Percentiles rank a stretch among this genome's conserved stretches.
phyloP scores from a whole-genome alignment of 805 yeast species.

The Babjeviella inositovora region DNA sequence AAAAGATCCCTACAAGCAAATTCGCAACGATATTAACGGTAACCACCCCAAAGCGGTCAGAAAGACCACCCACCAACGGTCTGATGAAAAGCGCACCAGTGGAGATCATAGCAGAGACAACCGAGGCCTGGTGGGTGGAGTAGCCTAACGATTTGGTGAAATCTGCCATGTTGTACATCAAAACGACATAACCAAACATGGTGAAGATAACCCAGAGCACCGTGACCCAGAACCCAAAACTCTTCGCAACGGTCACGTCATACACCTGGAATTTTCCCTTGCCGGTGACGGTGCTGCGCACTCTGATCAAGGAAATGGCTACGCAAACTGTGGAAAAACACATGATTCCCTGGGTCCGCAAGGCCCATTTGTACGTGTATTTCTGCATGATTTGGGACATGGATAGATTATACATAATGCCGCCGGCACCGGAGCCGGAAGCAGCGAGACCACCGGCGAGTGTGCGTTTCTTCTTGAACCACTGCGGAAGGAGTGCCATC shows the following conservation, averaged over 20 bases:
- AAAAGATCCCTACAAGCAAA: constrained; percentile 18
- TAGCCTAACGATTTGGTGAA: constrained; percentile 48
- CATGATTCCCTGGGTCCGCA: constrained; percentile 31
- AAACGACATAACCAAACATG: constrained; percentile 43
- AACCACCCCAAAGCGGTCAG: constrained; percentile 35
- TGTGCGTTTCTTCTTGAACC: constrained; percentile 27
- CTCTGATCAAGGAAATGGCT: no score
- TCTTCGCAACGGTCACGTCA: constrained; percentile 21
- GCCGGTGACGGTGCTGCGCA: no score
- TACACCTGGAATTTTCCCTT: constrained; percentile 18
- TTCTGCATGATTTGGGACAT: constrained; percentile 23
- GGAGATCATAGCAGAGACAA: constrained; percentile 43
- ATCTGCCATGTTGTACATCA: constrained; percentile 42
- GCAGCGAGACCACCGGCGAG: constrained; percentile 30
- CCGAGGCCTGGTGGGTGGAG: constrained; percentile 32
- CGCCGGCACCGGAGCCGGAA: constrained; percentile 35
- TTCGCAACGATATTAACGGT: constrained; percentile 23
- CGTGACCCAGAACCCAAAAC: constrained; percentile 24
- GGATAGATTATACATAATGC: constrained; percentile 29
- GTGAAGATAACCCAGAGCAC: constrained; percentile 25
- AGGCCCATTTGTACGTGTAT: constrained; percentile 27
- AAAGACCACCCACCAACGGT: constrained; percentile 33
- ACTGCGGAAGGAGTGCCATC: constrained; percentile 24
- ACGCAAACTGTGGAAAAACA: no score
- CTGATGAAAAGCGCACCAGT: constrained; percentile 40